Conservation (phyloP, 2,329 filamentous ascomycete species). For the Hymenoscyphus linearis region DNA sequence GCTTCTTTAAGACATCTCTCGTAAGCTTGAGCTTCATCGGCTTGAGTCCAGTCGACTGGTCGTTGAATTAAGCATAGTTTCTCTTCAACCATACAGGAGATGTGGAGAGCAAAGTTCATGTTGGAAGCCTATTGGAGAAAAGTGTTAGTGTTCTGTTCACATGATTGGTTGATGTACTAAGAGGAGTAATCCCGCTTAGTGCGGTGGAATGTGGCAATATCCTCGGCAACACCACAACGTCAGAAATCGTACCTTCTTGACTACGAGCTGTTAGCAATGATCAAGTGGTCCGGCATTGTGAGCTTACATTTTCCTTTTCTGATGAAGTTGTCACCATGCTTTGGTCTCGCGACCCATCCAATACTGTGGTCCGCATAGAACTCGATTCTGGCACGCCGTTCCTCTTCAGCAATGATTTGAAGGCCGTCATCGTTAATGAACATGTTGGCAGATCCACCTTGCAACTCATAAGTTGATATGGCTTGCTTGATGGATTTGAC, state of each 20-base stretch:
- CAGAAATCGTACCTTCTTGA: constrained; percentile 36
- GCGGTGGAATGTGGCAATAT: neutral
- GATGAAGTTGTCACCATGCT: constrained; percentile 56
- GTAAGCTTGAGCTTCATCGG: constrained; percentile 63
- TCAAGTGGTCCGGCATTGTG: neutral
- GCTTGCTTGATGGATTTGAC: constrained; percentile 73
- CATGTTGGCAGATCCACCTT: constrained; percentile 73
- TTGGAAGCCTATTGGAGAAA: constrained; percentile 62
- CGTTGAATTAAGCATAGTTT: constrained; percentile 55
- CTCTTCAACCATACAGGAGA: constrained; percentile 66
- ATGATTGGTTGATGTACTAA: constrained; percentile 1
- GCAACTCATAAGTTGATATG: constrained; percentile 71
- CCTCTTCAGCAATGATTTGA: constrained; percentile 59
- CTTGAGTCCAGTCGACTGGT: constrained; percentile 58
- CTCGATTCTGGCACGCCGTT: constrained; percentile 57
- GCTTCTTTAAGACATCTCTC: constrained; percentile 59
- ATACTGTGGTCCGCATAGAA: constrained; percentile 66
- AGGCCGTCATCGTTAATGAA: constrained; percentile 73
- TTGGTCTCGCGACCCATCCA: constrained; percentile 63
- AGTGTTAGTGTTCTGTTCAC: constrained; percentile 20
- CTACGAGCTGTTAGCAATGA: constrained; percentile 19
- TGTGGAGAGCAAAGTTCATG: constrained; percentile 66
- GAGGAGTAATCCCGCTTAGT: neutral
- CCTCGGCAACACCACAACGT: neutral
- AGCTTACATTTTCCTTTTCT: constrained; percentile 52